Base-by-base conservation (phyloP, 495 filamentous ascomycete genomes). In the Penicillium daleae region DNA sequence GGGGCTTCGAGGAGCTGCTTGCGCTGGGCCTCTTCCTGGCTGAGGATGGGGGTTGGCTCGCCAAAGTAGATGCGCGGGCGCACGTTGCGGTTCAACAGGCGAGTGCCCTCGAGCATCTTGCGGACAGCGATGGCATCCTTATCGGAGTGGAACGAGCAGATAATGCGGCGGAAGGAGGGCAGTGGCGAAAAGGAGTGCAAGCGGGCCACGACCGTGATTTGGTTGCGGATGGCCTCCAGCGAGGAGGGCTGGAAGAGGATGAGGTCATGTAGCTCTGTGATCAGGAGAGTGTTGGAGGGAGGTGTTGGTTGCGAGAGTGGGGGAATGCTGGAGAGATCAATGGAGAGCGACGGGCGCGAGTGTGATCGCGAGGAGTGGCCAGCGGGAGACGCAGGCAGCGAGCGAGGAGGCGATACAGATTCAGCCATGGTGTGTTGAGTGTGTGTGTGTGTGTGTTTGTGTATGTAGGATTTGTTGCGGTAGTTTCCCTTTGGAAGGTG, bases 211-310 rank as follows among this genome's bases (percentile, higher is more conserved):
- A 76, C 73, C 22, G 80, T 66, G 74, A 97, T 89, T 52, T 89
- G 85, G 39, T 85, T 76, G 68, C 89, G 90, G 74, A 99, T 92
- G 22, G 81, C 83, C 60, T 88, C 81, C 57, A 97, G 86, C 63
- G 92, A 91, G 54, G 85, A 74, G 0, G 92, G 83, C 63, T 86
- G 83, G 84, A 99, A 99, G 74, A 96, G 87, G 56, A 85, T 79
- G 17, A 86, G 80, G 70, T 92, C 86, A 67, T 88, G 79, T 35
- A 99, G 87, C 76, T 97, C 80, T 66, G 92, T 95, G 75, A 99
- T 92, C 59, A 99, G 84, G 54, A 99, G 90, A 0, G 93, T 97
- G 78, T 99, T 99, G 61, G 92, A 90, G 35, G 94, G 92, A 24
- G 90, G 87, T 3, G 91, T 85, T 6, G 95, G 94, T 69, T 88